Evolutionary conservation across 2,329 filamentous ascomycete species (phyloP), one percentile per base, ranked within the genome.

Genomic region (Pestalotiopsis fici): DNA sequence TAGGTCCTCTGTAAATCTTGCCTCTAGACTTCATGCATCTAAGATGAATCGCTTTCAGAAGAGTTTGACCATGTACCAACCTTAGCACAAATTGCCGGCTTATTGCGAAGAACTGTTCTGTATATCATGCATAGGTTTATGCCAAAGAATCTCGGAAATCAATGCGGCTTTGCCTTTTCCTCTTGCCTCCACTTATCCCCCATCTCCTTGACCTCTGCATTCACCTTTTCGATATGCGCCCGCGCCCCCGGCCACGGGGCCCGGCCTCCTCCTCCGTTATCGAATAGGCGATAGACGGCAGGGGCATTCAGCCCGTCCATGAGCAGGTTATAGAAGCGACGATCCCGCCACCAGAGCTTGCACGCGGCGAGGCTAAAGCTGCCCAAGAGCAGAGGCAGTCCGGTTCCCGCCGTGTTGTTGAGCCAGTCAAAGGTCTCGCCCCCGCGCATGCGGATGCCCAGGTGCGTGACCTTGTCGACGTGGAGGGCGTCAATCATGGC

Each of bases 341-440:
- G 23, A 23, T 64, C 62, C 21, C 21, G 31, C 62, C 62, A 64
- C 62, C 62, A 64, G 4, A 64, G 43, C 25, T 35, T 35, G n/a
- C 62, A 64, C n/a, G 62, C 62, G 2, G 39, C 43, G 7, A 35
- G 2, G 21, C 27, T 55, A 6, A n/a, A 64, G 50, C 31, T 64
- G 4, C 62, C 62, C 3, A 64, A 12, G 3, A 21, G 62, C 15
- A 11, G 21, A 11, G 39, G 13, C 25, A 64, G 39, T 6, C 62
- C 62, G 0, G 62, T 64, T 2, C 62, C 62, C 13, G 62, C 62
- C 6, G 25, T 23, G 13, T 56, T 13, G 28, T 64, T 56, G 21
- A 64, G n/a, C 62, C 62, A 64, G 15, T 54, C 47, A 39, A 27
- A 56, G n/a, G 62, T 55, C 6, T 43, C 27, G 11, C 23, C 6